These are phyloP conservation scores for Metschnikowia continentalis DNA, from an alignment of 805 yeast genomes.

Conservation along the genomic window DNA sequence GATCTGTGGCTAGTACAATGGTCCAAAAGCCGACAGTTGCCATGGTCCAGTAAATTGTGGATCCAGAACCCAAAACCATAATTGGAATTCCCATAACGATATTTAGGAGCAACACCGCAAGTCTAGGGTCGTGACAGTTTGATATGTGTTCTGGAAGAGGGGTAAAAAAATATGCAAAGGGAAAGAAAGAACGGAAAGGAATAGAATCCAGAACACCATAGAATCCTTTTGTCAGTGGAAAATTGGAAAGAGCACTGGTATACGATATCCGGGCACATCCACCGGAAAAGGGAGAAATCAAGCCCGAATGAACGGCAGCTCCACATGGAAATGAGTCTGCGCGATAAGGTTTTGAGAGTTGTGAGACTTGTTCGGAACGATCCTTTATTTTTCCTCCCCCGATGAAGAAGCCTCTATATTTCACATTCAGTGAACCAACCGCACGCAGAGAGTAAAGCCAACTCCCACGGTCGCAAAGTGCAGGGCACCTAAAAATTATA, in stretches of 20 bases:
- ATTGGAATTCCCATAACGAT: conserved; percentile 60
- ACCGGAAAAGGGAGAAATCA: conserved; percentile 67
- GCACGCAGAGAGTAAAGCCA: conserved; percentile 72
- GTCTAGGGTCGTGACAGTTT: conserved; percentile 70
- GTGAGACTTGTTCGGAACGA: conserved; percentile 9
- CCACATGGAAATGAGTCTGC: conserved; percentile 90
- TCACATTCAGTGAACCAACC: conserved; percentile 64
- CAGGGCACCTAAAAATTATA: conserved; percentile 74
- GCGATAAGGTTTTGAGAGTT: conserved; percentile 61
- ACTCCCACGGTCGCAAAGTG: conserved; percentile 75
- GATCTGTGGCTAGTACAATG: conserved; percentile 68
- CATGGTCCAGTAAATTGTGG: conserved; percentile 51
- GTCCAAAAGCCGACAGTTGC: conserved; percentile 80
- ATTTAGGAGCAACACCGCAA: conserved; percentile 52
- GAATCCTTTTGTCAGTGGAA: conserved; percentile 46
- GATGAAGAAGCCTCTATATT: conserved; percentile 66
- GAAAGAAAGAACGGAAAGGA: conserved; percentile 67
- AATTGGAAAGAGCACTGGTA: conserved; percentile 48
- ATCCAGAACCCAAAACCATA: conserved; percentile 46
- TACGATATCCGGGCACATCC: conserved; percentile 70
- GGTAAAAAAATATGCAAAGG: conserved; percentile 63
- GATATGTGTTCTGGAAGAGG: conserved; percentile 27
- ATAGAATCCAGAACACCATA: conserved; percentile 54
- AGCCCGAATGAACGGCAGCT: conserved; percentile 84
- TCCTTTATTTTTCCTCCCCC: conserved; percentile 60